phyloP scores from a whole-genome alignment of 306 rosid genomes.

The Pyrus betulifolia region DNA sequence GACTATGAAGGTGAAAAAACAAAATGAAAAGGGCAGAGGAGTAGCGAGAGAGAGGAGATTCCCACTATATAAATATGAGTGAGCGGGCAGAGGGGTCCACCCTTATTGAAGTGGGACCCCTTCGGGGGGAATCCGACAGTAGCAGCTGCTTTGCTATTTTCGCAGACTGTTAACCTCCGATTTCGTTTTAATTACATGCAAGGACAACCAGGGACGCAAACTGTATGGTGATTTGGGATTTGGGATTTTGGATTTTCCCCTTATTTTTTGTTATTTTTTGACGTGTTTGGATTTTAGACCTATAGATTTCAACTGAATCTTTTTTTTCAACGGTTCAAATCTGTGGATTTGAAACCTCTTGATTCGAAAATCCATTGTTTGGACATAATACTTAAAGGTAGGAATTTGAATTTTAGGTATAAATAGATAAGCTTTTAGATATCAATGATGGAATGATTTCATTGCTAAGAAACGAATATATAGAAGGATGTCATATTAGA shows the following conservation, averaged over 20 bases:
- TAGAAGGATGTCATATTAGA: too few species aligned
- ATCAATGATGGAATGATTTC: too few species aligned
- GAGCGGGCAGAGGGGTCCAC: neutral
- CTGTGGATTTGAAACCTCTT: neutral
- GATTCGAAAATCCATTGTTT: neutral
- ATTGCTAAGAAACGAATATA: too few species aligned
- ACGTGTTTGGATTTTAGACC: neutral
- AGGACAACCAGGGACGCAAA: neutral
- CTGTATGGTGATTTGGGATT: neutral
- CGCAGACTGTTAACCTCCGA: slow-evolving; percentile 9
- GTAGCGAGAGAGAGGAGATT: slow-evolving; percentile 8
- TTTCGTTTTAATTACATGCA: slow-evolving; percentile 23
- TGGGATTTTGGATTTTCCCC: neutral
- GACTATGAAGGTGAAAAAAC: neutral
- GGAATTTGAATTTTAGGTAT: neutral
- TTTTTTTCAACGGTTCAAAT: neutral
- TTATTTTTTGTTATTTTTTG: neutral
- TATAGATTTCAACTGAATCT: too few species aligned
- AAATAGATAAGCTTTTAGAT: neutral
- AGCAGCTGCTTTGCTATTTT: neutral
- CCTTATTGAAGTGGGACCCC: slow-evolving; percentile 1
- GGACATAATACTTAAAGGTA: neutral
- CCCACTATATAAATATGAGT: slow-evolving; percentile 6
- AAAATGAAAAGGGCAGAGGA: slow-evolving; percentile 4
- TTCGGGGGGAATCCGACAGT: neutral